Conservation (phyloP, 352 stramenopile genomes). For the Plasmopara halstedii region DNA sequence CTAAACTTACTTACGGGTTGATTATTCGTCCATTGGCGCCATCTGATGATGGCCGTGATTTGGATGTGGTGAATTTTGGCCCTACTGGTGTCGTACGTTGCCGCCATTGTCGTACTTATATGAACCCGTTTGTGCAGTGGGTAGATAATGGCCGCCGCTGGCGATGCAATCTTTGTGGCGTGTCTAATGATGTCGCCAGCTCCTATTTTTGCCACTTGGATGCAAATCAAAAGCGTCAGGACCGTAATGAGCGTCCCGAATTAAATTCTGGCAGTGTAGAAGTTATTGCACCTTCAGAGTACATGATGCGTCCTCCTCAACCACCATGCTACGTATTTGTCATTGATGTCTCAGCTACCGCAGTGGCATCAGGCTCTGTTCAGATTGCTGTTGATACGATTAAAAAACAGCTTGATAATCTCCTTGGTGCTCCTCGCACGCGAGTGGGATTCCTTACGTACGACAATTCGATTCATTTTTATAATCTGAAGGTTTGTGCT, state of each 20-base stretch:
- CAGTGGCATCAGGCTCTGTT: constrained; percentile 62
- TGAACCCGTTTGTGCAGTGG: constrained; percentile 87
- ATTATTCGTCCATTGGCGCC: constrained; percentile 78
- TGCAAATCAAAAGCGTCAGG: constrained; percentile 89
- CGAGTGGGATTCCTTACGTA: constrained; percentile 84
- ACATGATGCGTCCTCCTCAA: constrained; percentile 86
- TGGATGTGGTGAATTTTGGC: constrained; percentile 86
- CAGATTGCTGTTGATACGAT: constrained; percentile 73
- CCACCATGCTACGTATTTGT: constrained; percentile 86
- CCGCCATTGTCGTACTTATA: constrained; percentile 84
- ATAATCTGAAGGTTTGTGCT: constrained; percentile 76
- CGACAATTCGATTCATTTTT: constrained; percentile 82
- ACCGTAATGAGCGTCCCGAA: constrained; percentile 87
- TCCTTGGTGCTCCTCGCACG: constrained; percentile 63
- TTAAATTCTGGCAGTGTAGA: constrained; percentile 72
- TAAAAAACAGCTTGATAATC: constrained; percentile 69
- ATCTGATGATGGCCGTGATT: constrained; percentile 48
- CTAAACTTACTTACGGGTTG: constrained; percentile 77
- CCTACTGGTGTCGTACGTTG: constrained; percentile 77
- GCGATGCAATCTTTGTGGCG: constrained; percentile 85
- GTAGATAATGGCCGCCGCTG: constrained; percentile 83
- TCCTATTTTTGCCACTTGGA: constrained; percentile 98
- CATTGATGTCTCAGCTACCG: constrained; percentile 79
- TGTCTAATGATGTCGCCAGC: constrained; percentile 87
- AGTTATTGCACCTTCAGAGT: constrained; percentile 81